Evolutionary conservation across 768 basidiomycete genomes (phyloP).

Genomic region (Termitomyces sp.): DNA sequence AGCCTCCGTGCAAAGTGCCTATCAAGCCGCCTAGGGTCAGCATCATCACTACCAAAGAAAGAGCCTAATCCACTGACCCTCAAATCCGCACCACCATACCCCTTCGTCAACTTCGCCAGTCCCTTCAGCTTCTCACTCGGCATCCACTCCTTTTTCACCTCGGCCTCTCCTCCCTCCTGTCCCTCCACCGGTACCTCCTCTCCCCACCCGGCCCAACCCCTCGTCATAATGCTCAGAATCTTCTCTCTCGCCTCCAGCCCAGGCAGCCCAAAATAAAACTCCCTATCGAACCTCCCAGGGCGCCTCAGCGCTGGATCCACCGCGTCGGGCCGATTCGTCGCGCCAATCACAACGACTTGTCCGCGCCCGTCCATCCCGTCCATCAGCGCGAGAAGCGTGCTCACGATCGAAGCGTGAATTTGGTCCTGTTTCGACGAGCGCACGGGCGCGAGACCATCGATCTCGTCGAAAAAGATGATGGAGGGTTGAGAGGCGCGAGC

Average conservation of each 20-base stretch:
- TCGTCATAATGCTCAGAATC: conserved; percentile 88
- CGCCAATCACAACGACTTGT: conserved; percentile 96
- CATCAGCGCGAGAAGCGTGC: conserved; percentile 93
- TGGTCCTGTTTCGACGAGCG: conserved; percentile 99
- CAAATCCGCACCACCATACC: conserved; percentile 96
- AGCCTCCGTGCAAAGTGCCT: conserved; percentile 96
- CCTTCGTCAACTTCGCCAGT: conserved; percentile 87
- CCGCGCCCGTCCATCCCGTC: conserved; percentile 99
- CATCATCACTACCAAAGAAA: background rate
- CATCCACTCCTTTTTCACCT: conserved; percentile 19
- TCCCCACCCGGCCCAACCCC: conserved; percentile 83
- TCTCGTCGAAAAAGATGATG: conserved; percentile 99
- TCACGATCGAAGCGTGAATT: conserved; percentile 97
- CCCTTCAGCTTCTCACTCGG: conserved; percentile 33
- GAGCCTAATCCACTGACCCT: conserved; percentile 34
- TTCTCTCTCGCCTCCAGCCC: conserved; percentile 77
- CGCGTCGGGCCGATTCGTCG: conserved; percentile 96
- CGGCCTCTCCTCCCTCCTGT: conserved; percentile 22
- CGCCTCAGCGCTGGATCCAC: conserved; percentile 92
- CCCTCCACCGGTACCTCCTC: conserved; percentile 21
- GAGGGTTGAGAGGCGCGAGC: conserved; percentile 88
- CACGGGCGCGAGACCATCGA: conserved; percentile 96
- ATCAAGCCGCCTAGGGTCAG: background rate
- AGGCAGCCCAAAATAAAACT: conserved; percentile 96
- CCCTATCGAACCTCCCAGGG: conserved; percentile 94